A percentile compares a stretch with the other conserved stretches of the same genome.
These are phyloP conservation scores for Corymbia maculata DNA, from an alignment of 345 rosid species.

Conservation along the genomic window DNA sequence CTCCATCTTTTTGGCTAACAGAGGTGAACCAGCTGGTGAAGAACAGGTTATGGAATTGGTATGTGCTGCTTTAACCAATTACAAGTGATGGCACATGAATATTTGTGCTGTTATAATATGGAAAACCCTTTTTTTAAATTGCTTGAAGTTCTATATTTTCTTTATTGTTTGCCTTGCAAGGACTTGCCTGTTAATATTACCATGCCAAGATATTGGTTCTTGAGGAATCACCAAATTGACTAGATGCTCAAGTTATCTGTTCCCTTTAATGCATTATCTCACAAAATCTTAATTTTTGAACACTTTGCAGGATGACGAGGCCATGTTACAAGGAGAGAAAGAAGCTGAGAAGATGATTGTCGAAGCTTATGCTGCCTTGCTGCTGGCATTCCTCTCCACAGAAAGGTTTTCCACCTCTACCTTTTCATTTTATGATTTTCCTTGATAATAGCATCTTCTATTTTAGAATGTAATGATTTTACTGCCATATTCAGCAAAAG, in stretches of 20 bases:
- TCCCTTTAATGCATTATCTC: background rate
- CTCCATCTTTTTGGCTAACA: slow-evolving; percentile 77
- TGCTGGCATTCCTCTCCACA: slow-evolving; percentile 95
- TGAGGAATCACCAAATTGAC: background rate
- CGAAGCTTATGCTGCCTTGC: slow-evolving; percentile 91
- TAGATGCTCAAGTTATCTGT: background rate
- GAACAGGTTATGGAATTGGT: slow-evolving; percentile 49
- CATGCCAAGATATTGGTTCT: background rate
- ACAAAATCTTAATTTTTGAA: background rate
- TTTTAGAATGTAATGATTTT: background rate
- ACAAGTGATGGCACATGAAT: background rate
- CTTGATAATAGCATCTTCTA: background rate
- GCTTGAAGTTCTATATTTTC: background rate
- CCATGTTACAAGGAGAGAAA: slow-evolving; percentile 82
- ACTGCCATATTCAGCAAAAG: slow-evolving; percentile 44
- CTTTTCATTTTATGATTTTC: background rate
- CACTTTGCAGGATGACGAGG: slow-evolving; percentile 63
- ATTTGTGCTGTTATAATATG: background rate
- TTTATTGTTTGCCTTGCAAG: background rate
- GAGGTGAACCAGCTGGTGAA: slow-evolving; percentile 61
- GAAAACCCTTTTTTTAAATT: background rate
- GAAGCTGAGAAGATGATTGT: slow-evolving; percentile 98
- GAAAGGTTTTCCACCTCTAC: slow-evolving; percentile 47
- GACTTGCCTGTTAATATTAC: background rate
- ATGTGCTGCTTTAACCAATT: slow-evolving; percentile 14